Percentiles rank a stretch among this genome's conserved stretches.
Evolutionary conservation across 2,329 filamentous ascomycete species (phyloP).

Genomic region (Fusarium goolgardi): DNA sequence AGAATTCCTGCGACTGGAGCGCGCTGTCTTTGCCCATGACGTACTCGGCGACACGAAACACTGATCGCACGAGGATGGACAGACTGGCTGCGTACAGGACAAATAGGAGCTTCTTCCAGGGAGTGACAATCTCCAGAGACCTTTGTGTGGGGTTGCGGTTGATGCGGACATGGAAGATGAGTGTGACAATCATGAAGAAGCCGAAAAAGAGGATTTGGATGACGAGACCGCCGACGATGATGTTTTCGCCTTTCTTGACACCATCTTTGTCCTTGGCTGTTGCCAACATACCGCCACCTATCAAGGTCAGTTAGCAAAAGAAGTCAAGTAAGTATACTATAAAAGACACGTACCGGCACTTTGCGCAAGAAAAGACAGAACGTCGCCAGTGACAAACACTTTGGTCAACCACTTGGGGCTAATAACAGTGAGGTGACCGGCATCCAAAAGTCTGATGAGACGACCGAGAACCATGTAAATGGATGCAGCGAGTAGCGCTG

Average conservation of each 20-base stretch:
- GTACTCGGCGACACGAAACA: conserved; percentile 59
- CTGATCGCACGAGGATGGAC: conserved; percentile 56
- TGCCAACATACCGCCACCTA: conserved; percentile 45
- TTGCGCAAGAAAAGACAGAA: conserved; percentile 58
- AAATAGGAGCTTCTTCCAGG: conserved; percentile 48
- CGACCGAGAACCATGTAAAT: conserved; percentile 62
- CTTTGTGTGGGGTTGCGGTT: conserved; percentile 29
- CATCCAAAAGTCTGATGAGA: conserved; percentile 54
- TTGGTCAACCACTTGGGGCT: conserved; percentile 59
- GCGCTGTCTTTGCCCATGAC: conserved; percentile 51
- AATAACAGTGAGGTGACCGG: conserved; percentile 56
- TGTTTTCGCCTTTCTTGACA: conserved; percentile 55
- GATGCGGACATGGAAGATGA: conserved; percentile 58
- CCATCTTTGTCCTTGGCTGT: conserved; percentile 42
- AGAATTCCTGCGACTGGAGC: conserved; percentile 51
- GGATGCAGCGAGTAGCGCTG: conserved; percentile 58
- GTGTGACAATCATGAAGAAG: conserved; percentile 62
- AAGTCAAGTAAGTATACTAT: neutral
- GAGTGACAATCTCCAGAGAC: conserved; percentile 44
- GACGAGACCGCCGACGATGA: conserved; percentile 64
- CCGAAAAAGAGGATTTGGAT: conserved; percentile 67
- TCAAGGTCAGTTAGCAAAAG: neutral
- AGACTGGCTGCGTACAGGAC: conserved; percentile 46
- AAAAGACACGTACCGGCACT: conserved; percentile 40
- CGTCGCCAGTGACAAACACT: conserved; percentile 63